Evolutionary conservation across 1,139 yeast species (phyloP), one percentile per base, ranked within the genome.

Genomic region (Kodamaea sp.): DNA sequence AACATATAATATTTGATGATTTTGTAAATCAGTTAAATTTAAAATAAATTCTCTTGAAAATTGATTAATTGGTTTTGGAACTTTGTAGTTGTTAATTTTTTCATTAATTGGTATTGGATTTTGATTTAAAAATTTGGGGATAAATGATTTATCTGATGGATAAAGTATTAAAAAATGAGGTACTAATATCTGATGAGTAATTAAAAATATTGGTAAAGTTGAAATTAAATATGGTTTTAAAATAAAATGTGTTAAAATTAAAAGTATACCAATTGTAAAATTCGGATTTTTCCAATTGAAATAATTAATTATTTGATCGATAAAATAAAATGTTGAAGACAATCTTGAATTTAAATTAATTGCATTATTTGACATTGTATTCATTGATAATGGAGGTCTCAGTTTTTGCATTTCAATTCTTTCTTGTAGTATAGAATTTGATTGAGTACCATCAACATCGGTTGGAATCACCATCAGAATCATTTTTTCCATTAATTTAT

Each of bases 11-110:
- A 81, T 58, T 88, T 85, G 83, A 50, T 81, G 83, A 57, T 88
- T 88, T 54, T 88, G 96, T 40, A 88, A 68, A 62, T 88, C 96
- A 1, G 95, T 86, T 50, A 86, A 66, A 57, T 88, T 88, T 45
- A 88, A 60, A 24, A 83, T 63, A 55, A 87, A 88, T 56, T 88
- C 96, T 39, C 86, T 72, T 12, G 92, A 81, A 36, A 85, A 70
- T 55, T 87, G 88, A 2, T 92, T 86, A 3, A 82, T 85, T 0
- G 95, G 95, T 44, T 76, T 78, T 1, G 95, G 94, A 1, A 73
- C 50, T 8, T 63, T 69, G 9, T 75, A 67, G 6, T 65, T 63
- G 34, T 65, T 58, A 31, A 84, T 50, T 0, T 77, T 46, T 2
- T 81, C 83, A 7, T 62, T 63, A 2, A 83, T 72, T 3, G 86